Evolutionary conservation across 1,284 basidiomycete genomes (phyloP).

Genomic region (Polyporus tsugae): DNA sequence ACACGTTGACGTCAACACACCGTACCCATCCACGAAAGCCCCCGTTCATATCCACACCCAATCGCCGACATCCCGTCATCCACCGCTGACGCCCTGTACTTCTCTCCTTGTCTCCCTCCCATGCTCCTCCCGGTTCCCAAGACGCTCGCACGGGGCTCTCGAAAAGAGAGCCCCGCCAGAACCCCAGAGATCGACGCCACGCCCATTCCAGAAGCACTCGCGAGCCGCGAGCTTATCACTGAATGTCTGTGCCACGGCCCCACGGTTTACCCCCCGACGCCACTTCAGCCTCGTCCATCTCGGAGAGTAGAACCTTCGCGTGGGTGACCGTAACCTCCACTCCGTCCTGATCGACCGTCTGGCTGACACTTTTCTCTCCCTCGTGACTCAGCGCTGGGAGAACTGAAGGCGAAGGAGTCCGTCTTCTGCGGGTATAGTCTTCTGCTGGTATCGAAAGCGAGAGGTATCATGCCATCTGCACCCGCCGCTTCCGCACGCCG

Average conservation of each 20-base stretch:
- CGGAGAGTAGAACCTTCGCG: background rate
- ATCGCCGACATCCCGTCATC: background rate
- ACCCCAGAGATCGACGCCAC: background rate
- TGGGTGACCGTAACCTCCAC: background rate
- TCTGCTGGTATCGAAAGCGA: background rate
- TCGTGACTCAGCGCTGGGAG: background rate
- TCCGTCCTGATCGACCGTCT: background rate
- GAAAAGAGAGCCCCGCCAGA: background rate
- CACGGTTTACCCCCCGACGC: background rate
- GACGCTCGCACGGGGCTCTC: background rate
- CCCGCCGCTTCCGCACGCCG: background rate
- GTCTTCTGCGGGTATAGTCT: background rate
- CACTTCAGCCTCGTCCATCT: background rate
- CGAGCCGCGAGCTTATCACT: slow-evolving; percentile 1
- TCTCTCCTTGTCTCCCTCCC: background rate
- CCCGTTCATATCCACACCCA: background rate
- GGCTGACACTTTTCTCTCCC: background rate
- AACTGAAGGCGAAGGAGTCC: background rate
- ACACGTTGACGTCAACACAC: background rate
- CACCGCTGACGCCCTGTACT: background rate
- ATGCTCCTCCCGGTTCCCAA: background rate
- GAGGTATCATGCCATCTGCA: background rate
- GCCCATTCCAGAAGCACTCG: background rate
- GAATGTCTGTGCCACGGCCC: background rate
- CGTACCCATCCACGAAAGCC: background rate